Percentiles rank a stretch among this genome's conserved stretches.
Conservation (phyloP, 2,329 filamentous ascomycete genomes). For the Penicillium sp. region DNA sequence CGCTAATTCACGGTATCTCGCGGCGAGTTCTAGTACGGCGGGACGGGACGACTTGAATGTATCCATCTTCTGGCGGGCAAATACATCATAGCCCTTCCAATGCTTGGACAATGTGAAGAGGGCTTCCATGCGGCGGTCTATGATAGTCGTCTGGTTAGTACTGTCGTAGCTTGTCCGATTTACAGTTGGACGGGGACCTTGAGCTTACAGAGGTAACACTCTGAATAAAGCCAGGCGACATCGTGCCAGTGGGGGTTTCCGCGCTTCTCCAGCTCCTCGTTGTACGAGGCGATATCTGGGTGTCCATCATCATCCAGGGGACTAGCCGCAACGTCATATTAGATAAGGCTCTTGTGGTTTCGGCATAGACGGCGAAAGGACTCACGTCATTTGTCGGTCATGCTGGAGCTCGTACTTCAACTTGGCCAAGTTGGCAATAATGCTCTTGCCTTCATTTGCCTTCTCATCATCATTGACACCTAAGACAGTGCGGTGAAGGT, state of each 20-base stretch:
- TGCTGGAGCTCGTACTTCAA: constrained; percentile 96
- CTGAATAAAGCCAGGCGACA: constrained; percentile 77
- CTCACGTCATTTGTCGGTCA: constrained; percentile 11
- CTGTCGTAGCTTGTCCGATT: background rate
- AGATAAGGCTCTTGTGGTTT: background rate
- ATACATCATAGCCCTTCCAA: constrained; percentile 88
- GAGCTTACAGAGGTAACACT: constrained; percentile 72
- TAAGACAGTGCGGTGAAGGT: constrained; percentile 61
- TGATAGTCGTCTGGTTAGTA: constrained; percentile 17
- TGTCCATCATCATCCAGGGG: constrained; percentile 69
- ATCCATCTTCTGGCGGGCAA: constrained; percentile 77
- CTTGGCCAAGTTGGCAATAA: constrained; percentile 66
- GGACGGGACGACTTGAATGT: constrained; percentile 87
- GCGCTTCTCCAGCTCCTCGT: constrained; percentile 68
- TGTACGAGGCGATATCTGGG: constrained; percentile 70
- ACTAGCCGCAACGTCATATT: constrained; percentile 33
- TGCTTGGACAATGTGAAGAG: constrained; percentile 66
- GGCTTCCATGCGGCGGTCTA: constrained; percentile 64
- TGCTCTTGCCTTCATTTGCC: constrained; percentile 71
- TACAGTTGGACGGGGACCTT: background rate
- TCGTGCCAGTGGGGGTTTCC: constrained; percentile 72
- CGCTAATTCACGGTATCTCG: constrained; percentile 67
- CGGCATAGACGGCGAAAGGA: background rate
- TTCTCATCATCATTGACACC: constrained; percentile 50
- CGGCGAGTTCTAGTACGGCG: constrained; percentile 71